Base-by-base conservation (phyloP, 179 eudicot genomes). In the Silene noctiflora region DNA sequence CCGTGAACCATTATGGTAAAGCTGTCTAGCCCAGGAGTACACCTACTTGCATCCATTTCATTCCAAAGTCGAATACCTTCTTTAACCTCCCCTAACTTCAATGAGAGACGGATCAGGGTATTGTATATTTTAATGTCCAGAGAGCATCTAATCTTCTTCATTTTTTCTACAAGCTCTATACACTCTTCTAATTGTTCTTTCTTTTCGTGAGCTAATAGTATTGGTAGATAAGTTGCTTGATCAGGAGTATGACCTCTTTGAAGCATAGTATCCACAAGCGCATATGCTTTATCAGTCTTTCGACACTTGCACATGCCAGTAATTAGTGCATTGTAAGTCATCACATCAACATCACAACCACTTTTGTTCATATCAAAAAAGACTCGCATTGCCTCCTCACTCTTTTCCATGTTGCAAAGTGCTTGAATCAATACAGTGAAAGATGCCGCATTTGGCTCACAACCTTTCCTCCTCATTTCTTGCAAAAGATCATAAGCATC, bases 391-490 rank as follows among this genome's bases (percentile, higher is more conserved):
- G 97, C 97, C 72, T 87, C 93, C 64, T 88, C 98, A 78, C 88
- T 83, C 68, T 80, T 92, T 71, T 92, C 92, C 80, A 86, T 83
- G 51, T 81, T 77, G 85, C 98, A 92, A 64, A 92, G 97, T 19
- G 92, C 93, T 83, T 94, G 98, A 70, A 94, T 94, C 88, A 94
- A 77, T 71, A 85, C 85, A 0, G 98, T 94, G 78, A 82, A 94
- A 6, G 98, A 90, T 7, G 96, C 86, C 25, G 87, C 96, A 84
- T 90, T 89, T 16, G 97, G 98, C 69, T 88, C 84, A 85, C 97
- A 90, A 71, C 92, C 88, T 76, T 94, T 94, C 79, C 87, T 83
- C 77, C 90, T 92, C 97, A 94, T 94, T 84, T 94, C 98, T 77
- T 88, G 65, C 85, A 94, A 85, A 71, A 94, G 91, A 82, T 92